Conservation (phyloP, 345 rosid genomes). For the Sisymbrium altissimum region DNA sequence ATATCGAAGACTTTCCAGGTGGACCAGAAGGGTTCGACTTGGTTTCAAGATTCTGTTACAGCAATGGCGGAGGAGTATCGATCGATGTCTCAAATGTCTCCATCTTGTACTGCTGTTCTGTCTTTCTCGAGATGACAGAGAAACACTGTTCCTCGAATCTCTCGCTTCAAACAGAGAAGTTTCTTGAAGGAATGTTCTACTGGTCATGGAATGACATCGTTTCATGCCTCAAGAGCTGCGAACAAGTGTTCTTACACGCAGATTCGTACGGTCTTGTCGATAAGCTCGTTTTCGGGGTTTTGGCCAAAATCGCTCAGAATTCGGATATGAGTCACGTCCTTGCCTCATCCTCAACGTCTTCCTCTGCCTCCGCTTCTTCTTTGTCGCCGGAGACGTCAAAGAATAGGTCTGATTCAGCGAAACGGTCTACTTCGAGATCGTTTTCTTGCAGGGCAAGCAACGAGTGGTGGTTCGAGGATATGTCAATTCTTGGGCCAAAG, state of each 20-base stretch:
- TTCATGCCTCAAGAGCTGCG: conserved; percentile 53
- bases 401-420: conserved; percentile 31
- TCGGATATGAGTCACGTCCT: conserved; percentile 40
- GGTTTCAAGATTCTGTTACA: conserved; percentile 67
- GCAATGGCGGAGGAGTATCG: conserved; percentile 42
- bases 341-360: conserved; percentile 47
- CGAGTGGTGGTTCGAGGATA: conserved; percentile 79
- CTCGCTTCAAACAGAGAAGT: conserved; percentile 47
- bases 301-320: conserved; percentile 58
- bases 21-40: conserved; percentile 65
- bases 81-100: conserved; percentile 54
- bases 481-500: conserved; percentile 46
- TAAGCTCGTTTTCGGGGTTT: conserved; percentile 48
- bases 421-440: conserved; percentile 43
- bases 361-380: conserved; percentile 35
- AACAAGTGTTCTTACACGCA: conserved; percentile 47
- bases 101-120: conserved; percentile 54
- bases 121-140: conserved; percentile 67
- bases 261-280: conserved; percentile 54
- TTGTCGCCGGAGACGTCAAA: conserved; percentile 44
- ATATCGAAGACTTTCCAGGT: conserved; percentile 58
- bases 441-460: conserved; percentile 37
- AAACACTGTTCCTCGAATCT: conserved; percentile 49
- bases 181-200: conserved; percentile 53
- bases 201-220: conserved; percentile 69